Conservation (phyloP, 257 asterid species). For the Plantago major region DNA sequence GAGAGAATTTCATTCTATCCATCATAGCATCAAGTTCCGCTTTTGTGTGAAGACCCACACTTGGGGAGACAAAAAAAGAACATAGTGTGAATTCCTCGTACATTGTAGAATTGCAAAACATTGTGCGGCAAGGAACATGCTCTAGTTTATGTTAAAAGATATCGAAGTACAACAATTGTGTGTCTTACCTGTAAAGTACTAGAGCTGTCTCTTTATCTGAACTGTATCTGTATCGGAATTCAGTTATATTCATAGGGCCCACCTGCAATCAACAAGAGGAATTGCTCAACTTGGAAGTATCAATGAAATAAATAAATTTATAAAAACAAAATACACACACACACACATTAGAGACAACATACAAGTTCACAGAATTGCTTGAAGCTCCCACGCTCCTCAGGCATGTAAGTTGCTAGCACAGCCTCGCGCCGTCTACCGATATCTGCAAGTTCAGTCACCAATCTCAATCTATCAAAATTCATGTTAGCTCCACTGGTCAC, state of each 20-base stretch:
- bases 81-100: no score
- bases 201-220: constrained; percentile 59
- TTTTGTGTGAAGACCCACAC: constrained; percentile 82
- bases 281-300: constrained; percentile 5
- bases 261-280: constrained; percentile 47
- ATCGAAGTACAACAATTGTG: constrained; percentile 16
- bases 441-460: constrained; percentile 91
- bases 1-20: constrained; percentile 51
- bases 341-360: constrained; percentile 21
- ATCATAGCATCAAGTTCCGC: constrained; percentile 68
- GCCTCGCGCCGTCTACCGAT: constrained; percentile 86
- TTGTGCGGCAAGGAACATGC: constrained; percentile 5
- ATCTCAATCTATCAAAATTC: constrained; percentile 87
- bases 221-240: constrained; percentile 75
- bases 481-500: constrained; percentile 88
- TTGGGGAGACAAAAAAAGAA: no score
- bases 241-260: constrained; percentile 85
- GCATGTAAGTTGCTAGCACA: constrained; percentile 75
- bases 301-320: no score
- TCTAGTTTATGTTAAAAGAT: constrained; percentile 2
- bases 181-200: constrained; percentile 73
- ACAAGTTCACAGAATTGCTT: constrained; percentile 71
- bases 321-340: not conserved
- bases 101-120: no score
- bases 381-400: constrained; percentile 77